Evolutionary conservation across 176 grass and related monocot genomes (phyloP), one percentile per base, ranked within the genome.

Genomic region (Oryza punctata): DNA sequence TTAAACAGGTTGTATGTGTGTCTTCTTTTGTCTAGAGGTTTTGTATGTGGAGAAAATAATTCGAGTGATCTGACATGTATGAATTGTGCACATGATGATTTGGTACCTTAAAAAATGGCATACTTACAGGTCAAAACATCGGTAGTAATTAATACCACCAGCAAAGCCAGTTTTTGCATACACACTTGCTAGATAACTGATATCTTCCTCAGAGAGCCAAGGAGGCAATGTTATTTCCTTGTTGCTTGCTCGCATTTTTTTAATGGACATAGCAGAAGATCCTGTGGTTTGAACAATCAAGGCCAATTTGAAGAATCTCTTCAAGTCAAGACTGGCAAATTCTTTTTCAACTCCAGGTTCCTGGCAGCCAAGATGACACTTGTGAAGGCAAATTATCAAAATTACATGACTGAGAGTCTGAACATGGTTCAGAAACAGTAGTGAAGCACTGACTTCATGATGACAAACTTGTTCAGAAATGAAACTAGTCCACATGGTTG

Each of bases 181-280:
- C 19, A 79, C 84, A 26, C 79, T 90, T 38, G 74, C 86, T 37
- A 84, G 88, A 57, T 98, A 91, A 77, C 33, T 44, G 75, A 93
- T 65, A 63, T 95, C 95, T 67, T 94, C 95, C 59, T 98, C 88
- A 0, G 95, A 82, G 24, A 94, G 80, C 88, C 92, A 98, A 69
- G 80, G 61, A 21, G 92, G 92, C 16, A 94, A 37, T 27, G 64
- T 21, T 41, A 84, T 87, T 46, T 89, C 63, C 72, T 73, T 78
- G 3, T 50, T 65, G 25, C 11, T 73, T 27, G 82, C 73, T 41
- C 54, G 41, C 79, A 87, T 82, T 57, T 76, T 83, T 6, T 67
- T 7, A 63, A 85, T 65, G 33, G 87, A 66, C 67, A 94, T 90
- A 41, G 40, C 65, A 33, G 91, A 81, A 59, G 89, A 85, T 50